Conservation (phyloP, 2,329 filamentous ascomycete genomes). For the Aschersonia sp. region DNA sequence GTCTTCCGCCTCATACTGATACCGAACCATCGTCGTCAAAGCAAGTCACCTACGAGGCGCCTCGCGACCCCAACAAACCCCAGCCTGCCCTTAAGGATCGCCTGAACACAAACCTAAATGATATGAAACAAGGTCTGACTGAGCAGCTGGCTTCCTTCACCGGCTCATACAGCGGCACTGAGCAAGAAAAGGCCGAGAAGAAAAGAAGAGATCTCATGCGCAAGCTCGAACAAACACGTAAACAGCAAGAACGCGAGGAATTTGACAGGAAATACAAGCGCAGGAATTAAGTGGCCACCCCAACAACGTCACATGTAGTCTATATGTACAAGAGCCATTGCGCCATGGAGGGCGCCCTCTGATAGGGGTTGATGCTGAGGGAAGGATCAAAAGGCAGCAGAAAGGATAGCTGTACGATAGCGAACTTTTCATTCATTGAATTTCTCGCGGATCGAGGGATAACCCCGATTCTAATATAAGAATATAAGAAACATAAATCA, state of each 20-base stretch:
- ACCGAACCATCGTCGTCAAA: constrained; percentile 4
- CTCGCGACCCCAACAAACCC: constrained; percentile 11
- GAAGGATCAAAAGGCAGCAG: no score
- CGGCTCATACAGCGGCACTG: constrained; percentile 16
- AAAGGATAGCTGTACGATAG: no score
- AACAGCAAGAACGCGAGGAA: constrained; percentile 20
- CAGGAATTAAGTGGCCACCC: constrained; percentile 5
- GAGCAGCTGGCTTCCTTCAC: constrained; percentile 19
- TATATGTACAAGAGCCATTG: no score
- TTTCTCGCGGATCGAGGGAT: no score
- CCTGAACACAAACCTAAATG: constrained; percentile 17
- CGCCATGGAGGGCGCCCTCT: no score
- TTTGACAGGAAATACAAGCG: constrained; percentile 27
- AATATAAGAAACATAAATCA: no score
- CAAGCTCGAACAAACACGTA: constrained; percentile 20
- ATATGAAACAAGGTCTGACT: constrained; percentile 22
- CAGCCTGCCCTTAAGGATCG: constrained; percentile 14
- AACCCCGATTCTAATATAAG: no score
- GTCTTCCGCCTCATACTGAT: constrained; percentile 18
- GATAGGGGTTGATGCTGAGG: no score
- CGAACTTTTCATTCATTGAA: no score
- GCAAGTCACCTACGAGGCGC: constrained; percentile 19
- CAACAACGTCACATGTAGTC: no score
- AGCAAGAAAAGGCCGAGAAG: constrained; percentile 19
- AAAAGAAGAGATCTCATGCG: constrained; percentile 18